Evolutionary conservation across 2,329 filamentous ascomycete species (phyloP).

Genomic region (Hymenoscyphus linearis): DNA sequence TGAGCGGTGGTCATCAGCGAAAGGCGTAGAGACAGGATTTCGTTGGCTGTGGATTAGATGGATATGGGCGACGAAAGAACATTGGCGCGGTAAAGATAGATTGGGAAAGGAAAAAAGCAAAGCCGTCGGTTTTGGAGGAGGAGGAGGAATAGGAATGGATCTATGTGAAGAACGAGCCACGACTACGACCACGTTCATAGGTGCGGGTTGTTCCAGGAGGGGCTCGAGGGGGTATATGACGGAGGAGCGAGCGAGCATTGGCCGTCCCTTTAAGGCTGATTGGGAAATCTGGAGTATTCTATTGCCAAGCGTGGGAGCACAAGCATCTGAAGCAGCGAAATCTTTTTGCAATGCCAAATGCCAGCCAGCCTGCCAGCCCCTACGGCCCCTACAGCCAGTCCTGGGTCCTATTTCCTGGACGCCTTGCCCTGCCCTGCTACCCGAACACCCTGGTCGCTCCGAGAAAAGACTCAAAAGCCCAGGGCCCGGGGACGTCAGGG

Average conservation of each 20-base stretch:
- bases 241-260: slow-evolving; percentile 27
- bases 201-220: slow-evolving; percentile 20
- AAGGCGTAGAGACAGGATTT: slow-evolving; percentile 15
- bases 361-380: too few relatives aligned
- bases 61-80: slow-evolving; percentile 14
- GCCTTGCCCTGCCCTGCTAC: slow-evolving; percentile 25
- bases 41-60: slow-evolving; percentile 22
- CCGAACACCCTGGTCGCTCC: slow-evolving; percentile 22
- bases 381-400: too few relatives aligned
- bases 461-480: not conserved
- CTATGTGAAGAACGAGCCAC: slow-evolving; percentile 15
- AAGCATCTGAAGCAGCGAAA: slow-evolving; percentile 24
- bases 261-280: slow-evolving; percentile 33
- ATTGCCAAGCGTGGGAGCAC: slow-evolving; percentile 21
- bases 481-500: slow-evolving; percentile 8
- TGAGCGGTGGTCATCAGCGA: slow-evolving; percentile 28
- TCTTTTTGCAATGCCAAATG: slow-evolving; percentile 7
- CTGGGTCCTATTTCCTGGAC: slow-evolving; percentile 5
- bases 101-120: slow-evolving; percentile 20
- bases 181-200: slow-evolving; percentile 12
- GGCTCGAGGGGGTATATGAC: slow-evolving; percentile 27
- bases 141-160: slow-evolving; percentile 9
- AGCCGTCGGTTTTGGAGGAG: slow-evolving; percentile 16
- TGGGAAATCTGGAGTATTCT: slow-evolving; percentile 30
- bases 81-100: slow-evolving; percentile 25